phyloP scores from a whole-genome alignment of 2,329 filamentous ascomycete species.

The Fusarium papillatum region DNA sequence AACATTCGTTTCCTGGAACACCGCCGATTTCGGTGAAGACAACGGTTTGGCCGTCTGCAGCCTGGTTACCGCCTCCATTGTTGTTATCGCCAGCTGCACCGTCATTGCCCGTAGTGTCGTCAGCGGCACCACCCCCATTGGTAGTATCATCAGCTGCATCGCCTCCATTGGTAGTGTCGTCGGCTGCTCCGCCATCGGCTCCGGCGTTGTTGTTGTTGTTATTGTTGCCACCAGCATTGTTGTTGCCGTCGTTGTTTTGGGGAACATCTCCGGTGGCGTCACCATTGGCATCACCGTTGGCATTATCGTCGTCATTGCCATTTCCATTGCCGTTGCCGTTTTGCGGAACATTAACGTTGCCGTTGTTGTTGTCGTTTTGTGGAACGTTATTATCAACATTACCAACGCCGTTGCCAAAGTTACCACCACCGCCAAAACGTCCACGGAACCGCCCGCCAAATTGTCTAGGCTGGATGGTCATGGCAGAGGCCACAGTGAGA shows the following conservation, averaged over 20 bases:
- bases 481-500: constrained; percentile 2
- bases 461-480: constrained; percentile 12
- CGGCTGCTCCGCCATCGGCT: neutral
- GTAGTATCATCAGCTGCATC: neutral
- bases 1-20: constrained; percentile 31
- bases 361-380: neutral
- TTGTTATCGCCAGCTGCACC: neutral
- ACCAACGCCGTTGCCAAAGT: neutral
- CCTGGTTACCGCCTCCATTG: neutral
- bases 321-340: neutral
- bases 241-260: neutral
- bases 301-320: neutral
- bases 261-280: neutral
- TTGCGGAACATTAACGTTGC: neutral
- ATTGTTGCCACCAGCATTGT: neutral
- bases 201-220: neutral
- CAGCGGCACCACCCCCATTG: neutral
- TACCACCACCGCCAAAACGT: neutral
- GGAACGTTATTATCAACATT: neutral
- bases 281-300: neutral
- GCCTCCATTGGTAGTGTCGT: neutral
- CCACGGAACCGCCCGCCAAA: neutral
- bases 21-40: constrained; percentile 28
- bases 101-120: neutral
- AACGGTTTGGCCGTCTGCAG: constrained; percentile 22